Base-by-base conservation (phyloP, 108 stramenopile species). In the Discostella stelligeroides region DNA sequence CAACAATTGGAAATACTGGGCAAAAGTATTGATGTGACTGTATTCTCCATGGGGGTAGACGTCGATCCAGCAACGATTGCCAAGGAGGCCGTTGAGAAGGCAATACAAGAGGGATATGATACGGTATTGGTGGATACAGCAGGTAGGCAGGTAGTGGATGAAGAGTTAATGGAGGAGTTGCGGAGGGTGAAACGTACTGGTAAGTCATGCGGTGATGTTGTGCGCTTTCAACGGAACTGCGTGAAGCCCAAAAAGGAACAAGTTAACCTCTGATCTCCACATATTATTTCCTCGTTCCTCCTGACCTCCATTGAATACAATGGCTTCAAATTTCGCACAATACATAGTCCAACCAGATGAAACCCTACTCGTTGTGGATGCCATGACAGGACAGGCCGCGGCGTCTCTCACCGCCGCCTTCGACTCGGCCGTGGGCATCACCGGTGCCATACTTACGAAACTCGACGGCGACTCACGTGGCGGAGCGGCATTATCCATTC, bases 381-480 rank as follows among this genome's bases (percentile, higher is more conserved):
- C 96, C 47, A 97, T 98, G 96, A 98, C 97, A 7, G 98, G 98
- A 38, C 98, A 98, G 73, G 98, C 95, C 57, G 98, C 98, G 12
- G 98, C 98, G 7, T 88, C 92, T 20, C 74, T 97, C 59, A 96
- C 98, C 21, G 92, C 94, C 25, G 83, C 92, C 2, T 97, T 98
- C 74, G 92, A 98, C 84, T 79, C 86, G 29, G 96, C 95, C 54
- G 90, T 97, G 5, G 94, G 95, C 30, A 84, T 98, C 20, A 88
- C 98, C 8, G 98, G 98, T 21, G 93, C 97, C 24, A 82, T 98
- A 30, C 74, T 98, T 5, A 98, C 97, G 11, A 98, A 98, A 72
- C 62, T 96, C 62, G 98, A 97, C 83, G 96, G 96, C 63, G 96
- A 97, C 81, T 94, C 95, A 24, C 88, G 96, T 4, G 96, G 98